Evolutionary conservation across 2,329 filamentous ascomycete genomes (phyloP).

Genomic region (Raffaelea albimanens): DNA sequence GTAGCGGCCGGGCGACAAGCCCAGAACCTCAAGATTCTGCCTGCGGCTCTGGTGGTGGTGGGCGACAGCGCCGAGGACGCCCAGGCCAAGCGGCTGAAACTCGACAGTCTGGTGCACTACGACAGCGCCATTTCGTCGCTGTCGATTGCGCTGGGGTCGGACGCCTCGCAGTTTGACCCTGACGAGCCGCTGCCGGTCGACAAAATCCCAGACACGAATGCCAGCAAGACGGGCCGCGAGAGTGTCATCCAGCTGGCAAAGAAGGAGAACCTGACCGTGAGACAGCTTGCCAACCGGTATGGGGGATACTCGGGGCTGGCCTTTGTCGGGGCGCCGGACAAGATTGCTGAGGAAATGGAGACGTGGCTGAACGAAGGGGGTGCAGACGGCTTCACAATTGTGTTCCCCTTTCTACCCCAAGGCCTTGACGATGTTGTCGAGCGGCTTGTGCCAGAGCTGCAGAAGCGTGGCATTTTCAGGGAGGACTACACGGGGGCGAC

Average conservation of each 20-base stretch:
- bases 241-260: conserved; percentile 27
- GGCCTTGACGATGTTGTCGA: conserved; percentile 56
- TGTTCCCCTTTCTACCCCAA: conserved; percentile 35
- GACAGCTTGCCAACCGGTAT: conserved; percentile 39
- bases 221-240: conserved; percentile 38
- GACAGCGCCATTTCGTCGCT: conserved; percentile 14
- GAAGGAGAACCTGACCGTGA: conserved; percentile 22
- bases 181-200: conserved; percentile 32
- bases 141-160: conserved; percentile 14
- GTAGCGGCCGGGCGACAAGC: conserved; percentile 8
- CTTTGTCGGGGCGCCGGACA: conserved; percentile 53
- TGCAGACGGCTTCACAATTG: conserved; percentile 67
- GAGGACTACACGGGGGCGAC: too few relatives aligned
- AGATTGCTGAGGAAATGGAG: conserved; percentile 59
- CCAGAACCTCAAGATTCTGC: conserved; percentile 13
- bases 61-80: conserved; percentile 12
- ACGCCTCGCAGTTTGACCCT: conserved; percentile 13
- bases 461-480: too few relatives aligned
- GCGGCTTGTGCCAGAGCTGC: conserved; percentile 54
- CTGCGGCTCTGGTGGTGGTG: conserved; percentile 10
- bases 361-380: conserved; percentile 58
- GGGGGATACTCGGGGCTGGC: conserved; percentile 19
- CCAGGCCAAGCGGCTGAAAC: conserved; percentile 24
- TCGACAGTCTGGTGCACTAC: conserved; percentile 40
- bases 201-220: conserved; percentile 43